phyloP scores from a whole-genome alignment of 164 flowering plant species.

The Berberis vulgaris region DNA sequence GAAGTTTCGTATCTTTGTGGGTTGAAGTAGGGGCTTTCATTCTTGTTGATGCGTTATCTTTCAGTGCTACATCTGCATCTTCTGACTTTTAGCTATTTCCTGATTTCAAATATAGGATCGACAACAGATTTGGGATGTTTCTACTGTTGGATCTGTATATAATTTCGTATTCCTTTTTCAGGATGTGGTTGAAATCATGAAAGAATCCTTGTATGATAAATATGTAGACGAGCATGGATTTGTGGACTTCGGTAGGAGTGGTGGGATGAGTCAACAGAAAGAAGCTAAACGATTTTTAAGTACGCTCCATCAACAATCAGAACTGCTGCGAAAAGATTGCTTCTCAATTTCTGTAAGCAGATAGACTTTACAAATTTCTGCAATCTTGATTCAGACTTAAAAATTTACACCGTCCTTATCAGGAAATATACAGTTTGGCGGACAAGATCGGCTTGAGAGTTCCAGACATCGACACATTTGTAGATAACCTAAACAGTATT shows the following conservation, averaged over 20 bases:
- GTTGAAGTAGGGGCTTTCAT: too few relatives aligned
- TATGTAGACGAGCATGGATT: conserved; percentile 92
- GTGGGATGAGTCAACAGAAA: conserved; percentile 97
- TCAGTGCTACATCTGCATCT: too few relatives aligned
- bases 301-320: conserved; percentile 85
- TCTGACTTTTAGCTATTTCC: too few relatives aligned
- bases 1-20: too few relatives aligned
- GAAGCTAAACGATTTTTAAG: conserved; percentile 88
- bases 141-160: not conserved
- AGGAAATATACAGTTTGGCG: conserved; percentile 95
- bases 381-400: not conserved
- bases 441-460: conserved; percentile 81
- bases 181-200: conserved; percentile 99
- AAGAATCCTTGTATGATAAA: conserved; percentile 88
- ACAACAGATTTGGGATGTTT: not conserved
- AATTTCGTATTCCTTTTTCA: conserved; percentile 23
- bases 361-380: conserved; percentile 1
- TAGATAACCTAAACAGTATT: conserved; percentile 76
- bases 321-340: conserved; percentile 81
- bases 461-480: conserved; percentile 84
- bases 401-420: conserved; percentile 13
- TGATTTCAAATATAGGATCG: too few relatives aligned
- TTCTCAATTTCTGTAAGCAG: conserved; percentile 75
- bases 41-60: too few relatives aligned
- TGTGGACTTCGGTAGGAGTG: conserved; percentile 95